Conservation (phyloP, 1,284 basidiomycete species). For the Trichosporon sp. region DNA sequence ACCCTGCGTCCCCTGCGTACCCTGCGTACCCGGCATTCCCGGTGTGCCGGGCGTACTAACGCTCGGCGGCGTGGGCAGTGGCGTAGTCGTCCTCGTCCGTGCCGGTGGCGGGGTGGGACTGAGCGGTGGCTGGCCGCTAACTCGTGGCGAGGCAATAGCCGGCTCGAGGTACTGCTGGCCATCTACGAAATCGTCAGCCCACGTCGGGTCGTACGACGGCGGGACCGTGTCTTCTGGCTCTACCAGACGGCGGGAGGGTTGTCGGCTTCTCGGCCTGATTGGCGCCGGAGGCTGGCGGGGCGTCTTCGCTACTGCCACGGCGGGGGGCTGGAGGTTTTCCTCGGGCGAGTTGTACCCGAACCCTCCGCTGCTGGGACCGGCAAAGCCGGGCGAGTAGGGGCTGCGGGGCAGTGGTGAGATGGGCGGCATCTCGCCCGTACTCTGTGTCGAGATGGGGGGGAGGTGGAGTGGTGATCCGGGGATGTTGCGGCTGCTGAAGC, state of each 20-base stretch:
- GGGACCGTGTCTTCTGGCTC: neutral
- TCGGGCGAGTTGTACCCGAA: neutral
- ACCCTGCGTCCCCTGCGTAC: neutral
- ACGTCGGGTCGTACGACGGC: neutral
- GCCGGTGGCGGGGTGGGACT: too few species aligned
- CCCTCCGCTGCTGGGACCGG: neutral
- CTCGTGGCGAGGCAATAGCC: neutral
- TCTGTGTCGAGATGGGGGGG: neutral
- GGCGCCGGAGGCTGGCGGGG: neutral
- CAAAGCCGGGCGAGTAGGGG: neutral
- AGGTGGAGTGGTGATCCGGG: neutral
- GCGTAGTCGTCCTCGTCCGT: too few species aligned
- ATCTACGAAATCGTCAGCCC: neutral
- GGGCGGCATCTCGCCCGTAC: neutral
- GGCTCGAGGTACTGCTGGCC: slow-evolving; percentile 1
- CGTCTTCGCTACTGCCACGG: neutral
- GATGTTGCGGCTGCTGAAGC: neutral
- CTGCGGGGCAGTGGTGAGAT: neutral
- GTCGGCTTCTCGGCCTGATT: neutral
- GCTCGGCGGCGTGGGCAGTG: too few species aligned
- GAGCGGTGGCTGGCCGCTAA: neutral
- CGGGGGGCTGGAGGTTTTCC: neutral
- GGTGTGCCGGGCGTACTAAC: neutral
- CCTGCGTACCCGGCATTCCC: neutral
- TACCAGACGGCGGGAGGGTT: neutral